Evolutionary conservation across 2,329 filamentous ascomycete genomes (phyloP).

Genomic region (Penicillium glabrum): DNA sequence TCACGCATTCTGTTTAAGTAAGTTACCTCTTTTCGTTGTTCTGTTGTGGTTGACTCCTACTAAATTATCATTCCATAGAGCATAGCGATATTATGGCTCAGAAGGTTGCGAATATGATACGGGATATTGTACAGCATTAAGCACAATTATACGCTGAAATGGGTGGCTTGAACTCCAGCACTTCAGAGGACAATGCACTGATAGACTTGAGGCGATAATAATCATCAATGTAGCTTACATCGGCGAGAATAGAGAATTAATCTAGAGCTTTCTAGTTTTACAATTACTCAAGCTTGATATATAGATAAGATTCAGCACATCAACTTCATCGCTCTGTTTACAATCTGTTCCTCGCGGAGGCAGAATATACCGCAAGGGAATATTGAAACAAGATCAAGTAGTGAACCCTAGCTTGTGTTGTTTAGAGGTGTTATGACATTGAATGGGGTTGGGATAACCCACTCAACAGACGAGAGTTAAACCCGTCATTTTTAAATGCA

Average conservation of each 20-base stretch:
- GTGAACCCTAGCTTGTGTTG: not conserved
- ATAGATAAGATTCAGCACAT: too few species aligned
- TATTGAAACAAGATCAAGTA: too few species aligned
- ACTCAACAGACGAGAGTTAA: not conserved
- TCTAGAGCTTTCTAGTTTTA: not conserved
- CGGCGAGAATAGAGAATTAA: too few species aligned
- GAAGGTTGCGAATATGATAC: conserved; percentile 51
- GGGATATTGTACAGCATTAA: conserved; percentile 35
- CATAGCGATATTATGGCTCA: conserved; percentile 52
- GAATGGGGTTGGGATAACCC: not conserved
- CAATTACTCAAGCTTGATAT: too few species aligned
- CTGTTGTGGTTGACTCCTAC: not conserved
- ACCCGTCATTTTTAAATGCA: conserved; percentile 6
- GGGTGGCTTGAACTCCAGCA: not conserved
- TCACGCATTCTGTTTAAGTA: conserved; percentile 61
- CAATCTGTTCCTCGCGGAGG: not conserved
- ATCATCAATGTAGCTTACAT: not conserved
- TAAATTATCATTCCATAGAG: conserved; percentile 22
- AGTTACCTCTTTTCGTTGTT: conserved; percentile 25
- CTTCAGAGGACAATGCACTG: too few species aligned
- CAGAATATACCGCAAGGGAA: not conserved
- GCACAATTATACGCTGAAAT: too few species aligned
- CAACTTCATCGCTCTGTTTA: too few species aligned
- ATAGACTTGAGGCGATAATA: too few species aligned
- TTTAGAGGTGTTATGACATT: too few species aligned